Conservation (phyloP, 1,139 yeast genomes). For the Trichomonascaceae sp. region DNA sequence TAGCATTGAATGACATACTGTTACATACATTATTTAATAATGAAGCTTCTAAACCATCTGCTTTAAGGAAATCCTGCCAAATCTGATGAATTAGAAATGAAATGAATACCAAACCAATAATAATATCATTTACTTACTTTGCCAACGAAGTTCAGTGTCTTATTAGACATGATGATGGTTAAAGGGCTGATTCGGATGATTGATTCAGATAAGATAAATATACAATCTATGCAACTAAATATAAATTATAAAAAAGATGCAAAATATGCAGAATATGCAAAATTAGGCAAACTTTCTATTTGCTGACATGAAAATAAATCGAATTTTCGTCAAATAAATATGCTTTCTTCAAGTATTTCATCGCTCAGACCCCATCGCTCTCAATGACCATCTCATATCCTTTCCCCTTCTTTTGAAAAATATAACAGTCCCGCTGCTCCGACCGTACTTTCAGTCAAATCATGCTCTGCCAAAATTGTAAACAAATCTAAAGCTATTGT, state of each 20-base stretch:
- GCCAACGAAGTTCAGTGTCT: constrained; percentile 15
- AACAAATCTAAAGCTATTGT: constrained; percentile 7
- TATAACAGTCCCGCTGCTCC: constrained; percentile 8
- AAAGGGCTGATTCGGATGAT: too few species aligned
- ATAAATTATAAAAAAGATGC: too few species aligned
- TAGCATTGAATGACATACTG: background rate
- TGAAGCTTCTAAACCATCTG: constrained; percentile 36
- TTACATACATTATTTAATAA: constrained; percentile 27
- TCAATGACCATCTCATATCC: too few species aligned
- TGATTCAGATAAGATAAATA: too few species aligned
- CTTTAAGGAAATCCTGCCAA: constrained; percentile 32
- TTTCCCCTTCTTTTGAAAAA: constrained; percentile 5
- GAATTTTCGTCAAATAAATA: background rate
- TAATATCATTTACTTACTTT: constrained; percentile 11
- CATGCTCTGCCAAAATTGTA: constrained; percentile 9
- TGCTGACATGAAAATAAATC: background rate
- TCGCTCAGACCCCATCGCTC: too few species aligned
- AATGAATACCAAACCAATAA: background rate
- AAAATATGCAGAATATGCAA: too few species aligned
- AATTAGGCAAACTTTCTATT: too few species aligned
- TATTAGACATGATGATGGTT: constrained; percentile 9
- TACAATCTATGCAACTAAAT: background rate
- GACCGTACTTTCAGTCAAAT: constrained; percentile 6
- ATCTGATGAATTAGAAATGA: constrained; percentile 21
- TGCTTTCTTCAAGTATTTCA: too few species aligned